Evolutionary conservation across 2,329 filamentous ascomycete species (phyloP).

Genomic region (Ophiocordyceps camponoti-floridani): DNA sequence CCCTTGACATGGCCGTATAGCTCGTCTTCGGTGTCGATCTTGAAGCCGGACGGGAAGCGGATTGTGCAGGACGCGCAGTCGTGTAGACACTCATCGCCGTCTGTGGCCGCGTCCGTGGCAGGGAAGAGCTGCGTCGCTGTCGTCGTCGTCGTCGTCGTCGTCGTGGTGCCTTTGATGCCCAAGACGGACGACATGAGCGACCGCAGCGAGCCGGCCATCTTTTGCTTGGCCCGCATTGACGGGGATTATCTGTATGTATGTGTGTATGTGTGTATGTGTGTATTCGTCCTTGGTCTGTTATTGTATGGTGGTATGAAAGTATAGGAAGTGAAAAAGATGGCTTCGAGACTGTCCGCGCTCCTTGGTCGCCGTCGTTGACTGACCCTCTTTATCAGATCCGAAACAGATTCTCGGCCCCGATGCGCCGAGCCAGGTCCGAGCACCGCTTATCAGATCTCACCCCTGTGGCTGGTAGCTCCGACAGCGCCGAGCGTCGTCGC

Average conservation of each 20-base stretch:
- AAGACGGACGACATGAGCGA: slow-evolving; percentile 14
- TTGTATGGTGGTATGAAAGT: too few species aligned
- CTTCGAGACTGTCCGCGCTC: too few species aligned
- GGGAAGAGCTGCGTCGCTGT: slow-evolving; percentile 43
- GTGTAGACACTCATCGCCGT: slow-evolving; percentile 76
- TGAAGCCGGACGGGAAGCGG: slow-evolving; percentile 53
- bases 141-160: slow-evolving; percentile 11
- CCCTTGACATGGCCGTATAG: slow-evolving; percentile 75
- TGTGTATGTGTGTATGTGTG: too few species aligned
- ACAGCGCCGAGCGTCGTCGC: too few species aligned
- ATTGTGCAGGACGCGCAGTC: slow-evolving; percentile 74
- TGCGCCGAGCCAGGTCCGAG: slow-evolving; percentile 5
- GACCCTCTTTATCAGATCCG: too few species aligned
- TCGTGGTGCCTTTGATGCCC: slow-evolving; percentile 9
- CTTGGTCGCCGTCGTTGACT: too few species aligned
- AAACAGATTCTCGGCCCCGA: background rate
- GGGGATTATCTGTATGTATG: too few species aligned
- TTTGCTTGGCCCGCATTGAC: slow-evolving; percentile 5
- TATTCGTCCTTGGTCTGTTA: too few species aligned
- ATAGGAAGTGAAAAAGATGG: too few species aligned
- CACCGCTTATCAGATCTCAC: background rate
- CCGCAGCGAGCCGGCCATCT: slow-evolving; percentile 23
- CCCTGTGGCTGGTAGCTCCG: background rate
- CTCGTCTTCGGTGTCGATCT: slow-evolving; percentile 59
- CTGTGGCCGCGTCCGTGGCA: slow-evolving; percentile 53